These are phyloP conservation scores for Clitopilus passeckerianus DNA, from an alignment of 768 basidiomycete species.

Conservation along the genomic window DNA sequence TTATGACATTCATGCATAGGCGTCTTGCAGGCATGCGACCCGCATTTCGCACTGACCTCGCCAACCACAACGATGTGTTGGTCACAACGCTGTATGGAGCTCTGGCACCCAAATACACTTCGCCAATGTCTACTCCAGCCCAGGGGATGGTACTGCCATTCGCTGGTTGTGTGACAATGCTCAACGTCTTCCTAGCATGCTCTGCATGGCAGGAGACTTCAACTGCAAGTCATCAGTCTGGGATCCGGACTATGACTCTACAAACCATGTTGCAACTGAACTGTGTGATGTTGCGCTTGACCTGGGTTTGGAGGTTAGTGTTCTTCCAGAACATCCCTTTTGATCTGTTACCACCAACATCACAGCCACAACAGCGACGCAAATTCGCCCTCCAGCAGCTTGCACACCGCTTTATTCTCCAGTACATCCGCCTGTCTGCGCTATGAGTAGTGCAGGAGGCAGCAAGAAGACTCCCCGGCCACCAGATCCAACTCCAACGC, in stretches of 20 bases:
- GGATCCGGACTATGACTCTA: not conserved
- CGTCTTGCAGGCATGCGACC: not conserved
- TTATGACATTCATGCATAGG: not conserved
- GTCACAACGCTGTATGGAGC: not conserved
- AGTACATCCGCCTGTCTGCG: too few species aligned
- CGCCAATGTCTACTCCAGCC: not conserved
- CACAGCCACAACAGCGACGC: too few species aligned
- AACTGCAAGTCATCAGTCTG: not conserved
- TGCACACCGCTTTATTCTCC: too few species aligned
- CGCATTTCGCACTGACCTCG: not conserved
- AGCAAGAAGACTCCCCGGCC: too few species aligned
- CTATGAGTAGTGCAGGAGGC: too few species aligned
- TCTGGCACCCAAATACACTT: not conserved
- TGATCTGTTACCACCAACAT: too few species aligned
- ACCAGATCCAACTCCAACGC: too few species aligned
- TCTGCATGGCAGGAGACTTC: not conserved
- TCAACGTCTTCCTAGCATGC: not conserved
- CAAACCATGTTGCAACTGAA: not conserved
- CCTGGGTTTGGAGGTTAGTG: not conserved
- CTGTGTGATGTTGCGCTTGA: not conserved
- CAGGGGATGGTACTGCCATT: not conserved
- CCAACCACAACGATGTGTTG: not conserved
- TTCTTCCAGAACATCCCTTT: not conserved
- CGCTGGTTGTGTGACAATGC: not conserved
- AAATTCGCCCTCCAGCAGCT: too few species aligned